Conservation (phyloP, 2,329 filamentous ascomycete genomes). For the Aspergillus quadricinctus region DNA sequence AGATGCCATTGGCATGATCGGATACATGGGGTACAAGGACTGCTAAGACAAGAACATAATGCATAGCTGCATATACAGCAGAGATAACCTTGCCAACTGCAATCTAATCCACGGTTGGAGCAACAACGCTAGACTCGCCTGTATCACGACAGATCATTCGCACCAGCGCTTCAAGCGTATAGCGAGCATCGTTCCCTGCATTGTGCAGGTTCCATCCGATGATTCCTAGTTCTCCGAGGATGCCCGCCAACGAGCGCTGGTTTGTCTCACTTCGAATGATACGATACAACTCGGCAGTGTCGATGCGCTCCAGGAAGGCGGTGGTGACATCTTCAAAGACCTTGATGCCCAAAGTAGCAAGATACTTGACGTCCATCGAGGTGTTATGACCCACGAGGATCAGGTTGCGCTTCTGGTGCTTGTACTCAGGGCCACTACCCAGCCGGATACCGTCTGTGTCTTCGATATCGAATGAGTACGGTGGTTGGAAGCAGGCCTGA, state of each 20-base stretch:
- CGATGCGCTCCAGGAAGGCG: conserved; percentile 61
- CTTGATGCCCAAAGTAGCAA: conserved; percentile 62
- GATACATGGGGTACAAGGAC: too few relatives aligned
- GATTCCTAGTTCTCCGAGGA: conserved; percentile 64
- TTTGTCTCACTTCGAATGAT: conserved; percentile 54
- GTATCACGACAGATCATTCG: conserved; percentile 39
- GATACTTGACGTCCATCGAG: conserved; percentile 62
- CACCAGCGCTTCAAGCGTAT: conserved; percentile 71
- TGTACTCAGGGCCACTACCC: conserved; percentile 6
- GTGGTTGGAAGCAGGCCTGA: conserved; percentile 54
- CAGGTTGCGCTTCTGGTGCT: conserved; percentile 49
- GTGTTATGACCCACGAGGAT: conserved; percentile 78
- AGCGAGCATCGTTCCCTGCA: conserved; percentile 79
- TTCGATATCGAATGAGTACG: conserved; percentile 40
- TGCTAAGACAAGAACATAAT: too few relatives aligned
- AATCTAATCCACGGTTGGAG: background rate
- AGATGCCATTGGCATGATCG: too few relatives aligned
- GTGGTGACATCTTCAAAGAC: conserved; percentile 7
- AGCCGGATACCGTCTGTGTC: background rate
- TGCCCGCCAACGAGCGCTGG: conserved; percentile 52
- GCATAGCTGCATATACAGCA: background rate
- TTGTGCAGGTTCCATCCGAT: conserved; percentile 69
- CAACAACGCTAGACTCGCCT: background rate
- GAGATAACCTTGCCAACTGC: background rate
- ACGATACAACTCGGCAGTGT: conserved; percentile 69